Evolutionary conservation across 805 yeast genomes (phyloP).

Genomic region (Yamadazyma paraphyllophila): DNA sequence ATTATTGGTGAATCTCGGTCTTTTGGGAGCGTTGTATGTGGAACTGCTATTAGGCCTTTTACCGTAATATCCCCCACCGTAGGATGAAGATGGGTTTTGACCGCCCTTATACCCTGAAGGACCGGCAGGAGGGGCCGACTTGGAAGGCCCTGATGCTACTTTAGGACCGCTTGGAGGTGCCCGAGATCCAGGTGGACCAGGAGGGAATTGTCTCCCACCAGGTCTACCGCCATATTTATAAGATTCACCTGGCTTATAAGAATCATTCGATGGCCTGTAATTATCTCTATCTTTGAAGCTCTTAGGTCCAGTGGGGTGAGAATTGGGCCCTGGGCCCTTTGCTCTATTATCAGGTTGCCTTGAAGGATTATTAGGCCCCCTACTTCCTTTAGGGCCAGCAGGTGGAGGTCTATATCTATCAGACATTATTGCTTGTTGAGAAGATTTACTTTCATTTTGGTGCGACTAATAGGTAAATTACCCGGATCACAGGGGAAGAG

Average conservation of each 20-base stretch:
- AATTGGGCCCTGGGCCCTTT: background rate
- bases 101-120: conserved; percentile 3
- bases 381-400: conserved; percentile 19
- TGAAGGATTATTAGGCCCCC: background rate
- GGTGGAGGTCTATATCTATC: conserved; percentile 30
- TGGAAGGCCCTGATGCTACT: background rate
- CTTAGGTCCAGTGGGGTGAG: conserved; percentile 18
- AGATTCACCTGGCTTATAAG: conserved; percentile 11
- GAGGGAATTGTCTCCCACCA: background rate
- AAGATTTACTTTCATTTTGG: background rate
- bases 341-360: background rate
- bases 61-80: background rate
- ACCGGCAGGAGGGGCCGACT: conserved; percentile 7
- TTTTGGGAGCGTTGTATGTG: background rate
- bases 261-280: conserved; percentile 19
- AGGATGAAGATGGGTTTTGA: background rate
- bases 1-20: background rate
- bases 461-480: background rate
- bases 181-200: conserved; percentile 2
- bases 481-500: background rate
- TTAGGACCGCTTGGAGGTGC: conserved; percentile 16
- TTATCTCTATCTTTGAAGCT: conserved; percentile 24
- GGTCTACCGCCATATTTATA: background rate
- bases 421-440: conserved; percentile 23
- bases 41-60: background rate